Conservation (phyloP, 768 basidiomycete species). For the Agaricus bisporus region DNA sequence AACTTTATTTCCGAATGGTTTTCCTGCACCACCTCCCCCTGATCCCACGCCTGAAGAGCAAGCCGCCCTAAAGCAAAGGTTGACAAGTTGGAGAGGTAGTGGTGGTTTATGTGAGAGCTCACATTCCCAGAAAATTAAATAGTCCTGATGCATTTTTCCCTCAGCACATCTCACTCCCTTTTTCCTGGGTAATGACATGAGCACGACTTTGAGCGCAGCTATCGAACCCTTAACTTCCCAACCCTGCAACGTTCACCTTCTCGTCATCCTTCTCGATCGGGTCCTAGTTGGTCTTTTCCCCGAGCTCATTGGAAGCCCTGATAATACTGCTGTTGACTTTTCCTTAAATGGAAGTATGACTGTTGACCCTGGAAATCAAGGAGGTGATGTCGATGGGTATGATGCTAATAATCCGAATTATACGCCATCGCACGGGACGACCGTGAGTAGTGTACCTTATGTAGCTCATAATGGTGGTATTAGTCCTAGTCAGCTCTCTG, state of each 20-base stretch:
- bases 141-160: background rate
- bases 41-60: slow-evolving; percentile 82
- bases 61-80: slow-evolving; percentile 41
- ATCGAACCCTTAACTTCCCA: slow-evolving; percentile 57
- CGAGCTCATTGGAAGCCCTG: slow-evolving; percentile 42
- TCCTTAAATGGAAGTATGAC: background rate
- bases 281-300: slow-evolving; percentile 71
- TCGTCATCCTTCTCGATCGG: slow-evolving; percentile 68
- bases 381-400: background rate
- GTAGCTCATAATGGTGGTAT: too few relatives aligned
- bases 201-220: slow-evolving; percentile 41
- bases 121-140: background rate
- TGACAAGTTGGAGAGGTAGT: slow-evolving; percentile 31
- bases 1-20: slow-evolving; percentile 84
- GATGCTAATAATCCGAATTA: background rate
- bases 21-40: slow-evolving; percentile 65
- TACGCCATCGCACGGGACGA: background rate
- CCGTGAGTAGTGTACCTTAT: too few relatives aligned
- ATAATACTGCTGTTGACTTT: background rate
- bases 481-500: too few relatives aligned
- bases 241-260: slow-evolving; percentile 75
- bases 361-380: background rate
- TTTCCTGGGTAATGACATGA: slow-evolving; percentile 49
- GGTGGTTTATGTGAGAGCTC: slow-evolving; percentile 28
- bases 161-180: slow-evolving; percentile 39